Percentiles rank a stretch among this genome's conserved stretches.
phyloP scores from a whole-genome alignment of 1,139 yeast genomes.

The Sugiyamaella grinbergsii region DNA sequence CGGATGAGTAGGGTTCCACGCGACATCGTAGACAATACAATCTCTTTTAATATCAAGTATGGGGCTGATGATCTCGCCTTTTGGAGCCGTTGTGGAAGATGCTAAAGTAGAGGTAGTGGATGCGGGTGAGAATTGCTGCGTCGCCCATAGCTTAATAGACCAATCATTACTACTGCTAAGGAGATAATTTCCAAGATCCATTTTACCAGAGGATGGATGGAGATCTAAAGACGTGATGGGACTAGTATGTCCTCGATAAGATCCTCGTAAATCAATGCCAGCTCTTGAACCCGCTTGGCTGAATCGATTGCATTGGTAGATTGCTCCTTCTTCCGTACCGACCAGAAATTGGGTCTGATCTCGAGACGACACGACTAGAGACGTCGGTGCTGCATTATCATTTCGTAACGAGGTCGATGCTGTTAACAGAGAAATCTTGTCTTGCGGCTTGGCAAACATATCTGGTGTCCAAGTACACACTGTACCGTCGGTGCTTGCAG shows the following conservation, averaged over 20 bases:
- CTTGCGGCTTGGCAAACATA: slow-evolving; percentile 47
- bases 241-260: slow-evolving; percentile 43
- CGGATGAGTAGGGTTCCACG: slow-evolving; percentile 48
- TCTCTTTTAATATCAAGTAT: slow-evolving; percentile 42
- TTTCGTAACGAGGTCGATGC: slow-evolving; percentile 37
- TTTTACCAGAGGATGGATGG: slow-evolving; percentile 38
- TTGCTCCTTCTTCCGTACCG: slow-evolving; percentile 53
- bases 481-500: slow-evolving; percentile 52
- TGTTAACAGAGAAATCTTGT: slow-evolving; percentile 35
- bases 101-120: neutral
- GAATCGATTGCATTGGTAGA: slow-evolving; percentile 48
- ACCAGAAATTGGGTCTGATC: slow-evolving; percentile 47
- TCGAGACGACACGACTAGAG: slow-evolving; percentile 39
- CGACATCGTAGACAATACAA: slow-evolving; percentile 49
- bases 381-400: slow-evolving; percentile 48
- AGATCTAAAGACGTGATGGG: slow-evolving; percentile 44
- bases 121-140: slow-evolving; percentile 23
- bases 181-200: slow-evolving; percentile 41
- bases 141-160: slow-evolving; percentile 47
- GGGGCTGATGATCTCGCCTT: slow-evolving; percentile 25
- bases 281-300: slow-evolving; percentile 43
- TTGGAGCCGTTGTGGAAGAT: slow-evolving; percentile 8
- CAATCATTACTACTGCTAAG: slow-evolving; percentile 48
- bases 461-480: slow-evolving; percentile 53
- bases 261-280: slow-evolving; percentile 39